Percentiles rank a stretch among this genome's conserved stretches.
These are phyloP conservation scores for Rhodomyrtus psidioides DNA, from an alignment of 441 rosid genomes.

Conservation along the genomic window DNA sequence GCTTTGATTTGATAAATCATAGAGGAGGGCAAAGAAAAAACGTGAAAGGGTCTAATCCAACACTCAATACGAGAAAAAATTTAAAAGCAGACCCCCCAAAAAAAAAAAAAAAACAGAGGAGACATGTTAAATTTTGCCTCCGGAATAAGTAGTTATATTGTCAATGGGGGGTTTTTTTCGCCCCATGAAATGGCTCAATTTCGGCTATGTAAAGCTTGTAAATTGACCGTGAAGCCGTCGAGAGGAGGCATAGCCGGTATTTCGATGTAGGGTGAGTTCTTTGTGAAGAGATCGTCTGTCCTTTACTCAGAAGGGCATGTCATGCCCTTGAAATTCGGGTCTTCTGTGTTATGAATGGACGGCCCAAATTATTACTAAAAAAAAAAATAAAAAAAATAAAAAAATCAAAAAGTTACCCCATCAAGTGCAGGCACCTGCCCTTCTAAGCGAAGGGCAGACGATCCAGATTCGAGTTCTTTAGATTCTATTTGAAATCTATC, in stretches of 20 bases:
- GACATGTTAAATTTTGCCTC: background rate
- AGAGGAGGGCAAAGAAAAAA: background rate
- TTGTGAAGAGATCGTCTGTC: no score
- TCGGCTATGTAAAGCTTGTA: background rate
- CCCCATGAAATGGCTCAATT: background rate
- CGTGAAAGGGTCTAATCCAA: slow-evolving; percentile 21
- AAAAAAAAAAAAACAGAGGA: background rate
- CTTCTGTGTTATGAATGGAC: no score
- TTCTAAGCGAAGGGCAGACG: no score
- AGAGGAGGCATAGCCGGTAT: background rate
- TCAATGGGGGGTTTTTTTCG: background rate
- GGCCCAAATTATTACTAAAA: no score
- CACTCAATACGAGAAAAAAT: slow-evolving; percentile 28
- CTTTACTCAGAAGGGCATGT: no score
- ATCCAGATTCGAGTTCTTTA: no score
- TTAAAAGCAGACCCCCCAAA: background rate
- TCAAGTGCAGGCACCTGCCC: no score
- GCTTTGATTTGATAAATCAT: background rate
- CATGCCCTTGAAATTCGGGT: no score
- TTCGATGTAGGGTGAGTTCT: background rate
- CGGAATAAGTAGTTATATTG: background rate
- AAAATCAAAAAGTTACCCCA: no score
- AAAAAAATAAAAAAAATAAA: no score
- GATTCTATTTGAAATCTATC: no score
- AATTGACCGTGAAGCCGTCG: background rate